phyloP scores from a whole-genome alignment of 441 rosid species.

The Populus tomentosa region DNA sequence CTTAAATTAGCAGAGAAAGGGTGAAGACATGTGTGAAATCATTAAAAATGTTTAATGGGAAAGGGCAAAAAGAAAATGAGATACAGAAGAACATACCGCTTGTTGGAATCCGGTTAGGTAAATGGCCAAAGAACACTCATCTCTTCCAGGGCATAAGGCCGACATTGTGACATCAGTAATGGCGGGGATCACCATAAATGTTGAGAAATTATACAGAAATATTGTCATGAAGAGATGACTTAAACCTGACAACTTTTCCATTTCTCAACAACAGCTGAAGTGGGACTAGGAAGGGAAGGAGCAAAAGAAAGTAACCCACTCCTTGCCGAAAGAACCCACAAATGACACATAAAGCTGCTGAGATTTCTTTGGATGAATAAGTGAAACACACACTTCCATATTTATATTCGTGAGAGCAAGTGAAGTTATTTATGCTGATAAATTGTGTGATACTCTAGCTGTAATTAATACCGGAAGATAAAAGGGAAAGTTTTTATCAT shows the following conservation, averaged over 20 bases:
- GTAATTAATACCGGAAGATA: not conserved
- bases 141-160: conserved; percentile 40
- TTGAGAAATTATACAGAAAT: conserved; percentile 31
- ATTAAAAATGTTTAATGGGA: not conserved
- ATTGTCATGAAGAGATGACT: conserved; percentile 36
- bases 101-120: conserved; percentile 46
- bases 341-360: conserved; percentile 3
- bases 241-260: conserved; percentile 17
- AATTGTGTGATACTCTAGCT: not conserved
- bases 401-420: not conserved
- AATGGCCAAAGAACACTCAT: conserved; percentile 43
- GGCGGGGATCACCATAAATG: conserved; percentile 39
- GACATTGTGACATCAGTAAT: conserved; percentile 49
- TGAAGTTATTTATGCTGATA: not conserved
- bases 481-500: not conserved
- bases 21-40: not conserved
- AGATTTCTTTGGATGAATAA: not conserved
- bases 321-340: not conserved
- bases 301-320: not conserved
- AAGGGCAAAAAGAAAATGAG: not conserved
- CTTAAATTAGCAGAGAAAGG: not conserved
- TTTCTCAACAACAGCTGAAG: not conserved
- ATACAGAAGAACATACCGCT: conserved; percentile 24
- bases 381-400: not conserved
- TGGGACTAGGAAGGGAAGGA: not conserved